A percentile compares a stretch with the other conserved stretches of the same genome.
These are phyloP conservation scores for Rhizophagus sp. DNA, from an alignment of 192 early-diverging fungal species.

Conservation along the genomic window DNA sequence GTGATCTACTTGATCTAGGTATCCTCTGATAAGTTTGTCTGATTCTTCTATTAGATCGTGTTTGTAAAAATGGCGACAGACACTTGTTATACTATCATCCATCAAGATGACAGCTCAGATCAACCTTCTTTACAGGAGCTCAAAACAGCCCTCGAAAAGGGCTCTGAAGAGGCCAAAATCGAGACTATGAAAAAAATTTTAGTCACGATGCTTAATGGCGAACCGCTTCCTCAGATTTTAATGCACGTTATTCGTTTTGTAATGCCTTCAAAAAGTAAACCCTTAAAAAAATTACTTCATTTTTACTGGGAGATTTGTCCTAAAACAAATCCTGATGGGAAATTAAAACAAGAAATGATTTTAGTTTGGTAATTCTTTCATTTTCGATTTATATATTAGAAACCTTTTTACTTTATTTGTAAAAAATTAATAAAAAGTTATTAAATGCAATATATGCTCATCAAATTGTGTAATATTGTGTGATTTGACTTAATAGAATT, in stretches of 20 bases:
- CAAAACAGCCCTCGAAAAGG: slow-evolving; percentile 81
- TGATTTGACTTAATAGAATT: background rate
- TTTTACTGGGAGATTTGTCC: slow-evolving; percentile 99
- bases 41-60: background rate
- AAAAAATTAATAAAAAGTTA: background rate
- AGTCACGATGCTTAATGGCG: slow-evolving; percentile 89
- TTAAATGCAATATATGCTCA: background rate
- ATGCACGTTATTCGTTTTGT: slow-evolving; percentile 99
- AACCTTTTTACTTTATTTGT: no score
- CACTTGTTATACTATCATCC: slow-evolving; percentile 64
- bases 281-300: slow-evolving; percentile 94
- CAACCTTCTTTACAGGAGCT: slow-evolving; percentile 73
- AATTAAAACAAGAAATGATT: slow-evolving; percentile 93
- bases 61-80: slow-evolving; percentile 44
- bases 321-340: slow-evolving; percentile 87
- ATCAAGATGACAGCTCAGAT: slow-evolving; percentile 64
- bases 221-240: slow-evolving; percentile 82
- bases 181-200: slow-evolving; percentile 95
- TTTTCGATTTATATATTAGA: background rate
- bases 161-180: slow-evolving; percentile 88
- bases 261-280: slow-evolving; percentile 93
- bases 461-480: background rate
- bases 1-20: no score
- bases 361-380: slow-evolving; percentile 75
- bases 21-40: no score